Conservation (phyloP, 148 eudicot species). For the Beta vulgaris region DNA sequence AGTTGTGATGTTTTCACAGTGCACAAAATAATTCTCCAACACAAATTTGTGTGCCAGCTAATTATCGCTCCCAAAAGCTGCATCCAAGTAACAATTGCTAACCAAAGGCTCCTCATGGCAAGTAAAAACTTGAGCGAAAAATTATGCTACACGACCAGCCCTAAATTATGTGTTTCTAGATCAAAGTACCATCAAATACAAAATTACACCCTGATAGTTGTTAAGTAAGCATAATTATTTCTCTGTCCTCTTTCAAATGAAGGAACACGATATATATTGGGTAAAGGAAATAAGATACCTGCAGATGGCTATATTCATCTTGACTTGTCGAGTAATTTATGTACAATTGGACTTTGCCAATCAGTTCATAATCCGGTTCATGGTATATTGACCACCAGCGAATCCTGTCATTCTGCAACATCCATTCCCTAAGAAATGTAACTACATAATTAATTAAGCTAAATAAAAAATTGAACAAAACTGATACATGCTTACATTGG, state of each 20-base stretch:
- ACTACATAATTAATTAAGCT: background rate
- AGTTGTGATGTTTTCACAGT: constrained; percentile 37
- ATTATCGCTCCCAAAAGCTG: constrained; percentile 48
- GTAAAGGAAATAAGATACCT: constrained; percentile 22
- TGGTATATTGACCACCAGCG: constrained; percentile 35
- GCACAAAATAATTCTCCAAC: constrained; percentile 44
- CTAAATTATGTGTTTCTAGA: too few relatives aligned
- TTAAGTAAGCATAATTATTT: too few relatives aligned
- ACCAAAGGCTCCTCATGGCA: constrained; percentile 38
- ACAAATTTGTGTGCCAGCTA: constrained; percentile 40
- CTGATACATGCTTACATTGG: constrained; percentile 22
- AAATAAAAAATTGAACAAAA: background rate
- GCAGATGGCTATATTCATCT: constrained; percentile 31
- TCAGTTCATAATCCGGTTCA: constrained; percentile 30
- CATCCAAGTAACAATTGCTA: constrained; percentile 48
- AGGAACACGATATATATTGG: too few relatives aligned
- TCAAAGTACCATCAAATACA: too few relatives aligned
- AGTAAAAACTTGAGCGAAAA: constrained; percentile 31
- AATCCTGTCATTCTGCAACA: constrained; percentile 31
- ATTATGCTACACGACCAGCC: constrained; percentile 32
- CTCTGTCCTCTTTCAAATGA: too few relatives aligned
- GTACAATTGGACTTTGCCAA: constrained; percentile 32
- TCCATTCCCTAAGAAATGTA: background rate
- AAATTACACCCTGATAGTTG: too few relatives aligned
- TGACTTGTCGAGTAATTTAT: constrained; percentile 30